Evolutionary conservation across 2,329 filamentous ascomycete species (phyloP).

Genomic region (Pestalotiopsis fici): DNA sequence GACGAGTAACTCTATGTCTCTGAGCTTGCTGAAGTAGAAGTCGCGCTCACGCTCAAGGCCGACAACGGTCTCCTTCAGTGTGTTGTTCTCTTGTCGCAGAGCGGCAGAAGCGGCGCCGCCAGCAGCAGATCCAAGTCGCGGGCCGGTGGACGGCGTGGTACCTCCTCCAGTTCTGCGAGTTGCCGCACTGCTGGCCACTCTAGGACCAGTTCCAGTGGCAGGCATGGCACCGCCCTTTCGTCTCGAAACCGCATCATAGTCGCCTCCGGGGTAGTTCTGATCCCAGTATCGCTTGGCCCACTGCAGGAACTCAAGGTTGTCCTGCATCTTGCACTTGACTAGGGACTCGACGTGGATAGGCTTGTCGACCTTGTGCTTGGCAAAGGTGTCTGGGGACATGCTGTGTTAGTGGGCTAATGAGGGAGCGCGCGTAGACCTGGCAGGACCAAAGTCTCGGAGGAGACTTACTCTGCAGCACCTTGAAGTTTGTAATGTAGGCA

Average conservation of each 20-base stretch:
- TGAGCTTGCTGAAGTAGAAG: constrained; percentile 98
- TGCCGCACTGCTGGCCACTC: constrained; percentile 51
- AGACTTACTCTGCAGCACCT: constrained; percentile 88
- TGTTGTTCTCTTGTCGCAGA: constrained; percentile 81
- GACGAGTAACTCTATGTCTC: constrained; percentile 93
- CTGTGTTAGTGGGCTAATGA: constrained; percentile 5
- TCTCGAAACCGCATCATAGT: constrained; percentile 87
- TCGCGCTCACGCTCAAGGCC: constrained; percentile 95
- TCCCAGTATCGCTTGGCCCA: constrained; percentile 98
- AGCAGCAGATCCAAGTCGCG: constrained; percentile 41
- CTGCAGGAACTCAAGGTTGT: constrained; percentile 98
- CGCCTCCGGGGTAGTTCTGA: constrained; percentile 94
- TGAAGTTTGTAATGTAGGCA: constrained; percentile 98
- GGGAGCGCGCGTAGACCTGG: not conserved
- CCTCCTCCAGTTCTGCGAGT: constrained; percentile 55
- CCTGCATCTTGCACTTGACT: constrained; percentile 99
- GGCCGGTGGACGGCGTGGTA: constrained; percentile 62
- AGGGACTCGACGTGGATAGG: constrained; percentile 85
- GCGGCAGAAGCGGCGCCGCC: constrained; percentile 66
- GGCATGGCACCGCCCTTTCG: constrained; percentile 75
- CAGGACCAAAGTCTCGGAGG: not conserved
- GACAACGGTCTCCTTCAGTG: constrained; percentile 91
- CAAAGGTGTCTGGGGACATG: constrained; percentile 67
- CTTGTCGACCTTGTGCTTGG: constrained; percentile 85
- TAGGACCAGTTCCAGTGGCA: constrained; percentile 46